phyloP scores from a whole-genome alignment of 2,329 filamentous ascomycete genomes.

The Sarocladium strictum region DNA sequence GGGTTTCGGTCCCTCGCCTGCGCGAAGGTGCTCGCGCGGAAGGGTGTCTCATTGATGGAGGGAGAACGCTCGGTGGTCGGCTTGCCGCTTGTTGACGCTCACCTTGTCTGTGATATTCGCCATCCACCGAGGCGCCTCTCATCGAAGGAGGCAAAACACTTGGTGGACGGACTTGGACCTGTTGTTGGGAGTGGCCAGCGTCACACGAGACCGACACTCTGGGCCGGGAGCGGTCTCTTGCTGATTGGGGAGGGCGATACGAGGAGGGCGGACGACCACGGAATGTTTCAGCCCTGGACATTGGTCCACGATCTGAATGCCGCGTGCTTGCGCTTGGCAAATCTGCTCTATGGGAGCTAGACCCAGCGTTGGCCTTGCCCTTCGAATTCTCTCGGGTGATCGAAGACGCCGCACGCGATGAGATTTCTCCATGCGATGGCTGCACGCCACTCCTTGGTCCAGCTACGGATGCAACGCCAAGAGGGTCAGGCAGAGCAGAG shows the following conservation, averaged over 20 bases:
- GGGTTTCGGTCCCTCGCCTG: background rate
- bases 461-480: background rate
- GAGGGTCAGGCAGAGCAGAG: background rate
- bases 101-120: too few species aligned
- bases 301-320: background rate
- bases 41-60: background rate
- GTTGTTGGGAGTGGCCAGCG: background rate
- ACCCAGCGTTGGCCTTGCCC: background rate
- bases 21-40: background rate
- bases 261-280: background rate
- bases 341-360: background rate
- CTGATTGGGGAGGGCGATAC: background rate
- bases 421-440: background rate
- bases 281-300: background rate
- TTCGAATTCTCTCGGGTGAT: background rate
- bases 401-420: background rate
- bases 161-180: background rate
- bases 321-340: background rate
- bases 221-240: background rate
- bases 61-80: background rate
- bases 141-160: background rate
- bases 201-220: background rate
- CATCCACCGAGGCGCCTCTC: background rate
- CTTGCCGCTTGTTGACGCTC: too few species aligned
- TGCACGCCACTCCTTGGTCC: background rate